phyloP scores from a whole-genome alignment of 768 basidiomycete species.

The Hygrophorus russula region DNA sequence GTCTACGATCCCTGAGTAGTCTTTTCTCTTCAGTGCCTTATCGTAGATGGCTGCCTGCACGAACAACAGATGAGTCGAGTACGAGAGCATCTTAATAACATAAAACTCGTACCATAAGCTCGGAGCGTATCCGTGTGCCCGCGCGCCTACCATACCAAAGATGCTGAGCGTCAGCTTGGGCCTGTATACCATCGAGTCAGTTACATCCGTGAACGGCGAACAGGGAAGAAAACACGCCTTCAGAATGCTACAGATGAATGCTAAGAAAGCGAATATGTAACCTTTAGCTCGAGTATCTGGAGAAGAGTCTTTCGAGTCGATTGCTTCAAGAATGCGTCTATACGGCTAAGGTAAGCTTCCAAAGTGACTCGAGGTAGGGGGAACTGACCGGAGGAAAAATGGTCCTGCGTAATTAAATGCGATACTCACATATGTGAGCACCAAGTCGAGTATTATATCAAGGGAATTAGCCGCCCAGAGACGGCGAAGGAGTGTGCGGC shows the following conservation, averaged over 20 bases:
- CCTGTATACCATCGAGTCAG: slow-evolving; percentile 18
- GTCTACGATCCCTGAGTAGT: slow-evolving; percentile 68
- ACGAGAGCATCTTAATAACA: too few species aligned
- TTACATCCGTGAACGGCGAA: neutral
- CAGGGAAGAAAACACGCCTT: slow-evolving; percentile 27
- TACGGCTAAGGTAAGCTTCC: slow-evolving; percentile 3
- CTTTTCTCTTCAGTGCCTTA: slow-evolving; percentile 75
- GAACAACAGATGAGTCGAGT: too few species aligned
- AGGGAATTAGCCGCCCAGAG: slow-evolving; percentile 35
- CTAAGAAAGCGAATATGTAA: slow-evolving; percentile 70
- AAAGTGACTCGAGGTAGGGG: neutral
- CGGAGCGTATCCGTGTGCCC: slow-evolving; percentile 56
- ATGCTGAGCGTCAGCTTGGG: slow-evolving; percentile 61
- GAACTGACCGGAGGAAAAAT: slow-evolving; percentile 67
- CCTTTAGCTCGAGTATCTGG: slow-evolving; percentile 45
- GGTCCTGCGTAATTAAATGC: slow-evolving; percentile 72
- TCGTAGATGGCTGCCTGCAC: slow-evolving; percentile 71
- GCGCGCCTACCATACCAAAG: slow-evolving; percentile 78
- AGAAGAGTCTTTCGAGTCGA: slow-evolving; percentile 31
- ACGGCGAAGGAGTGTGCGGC: slow-evolving; percentile 28
- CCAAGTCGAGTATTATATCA: slow-evolving; percentile 51
- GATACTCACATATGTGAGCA: slow-evolving; percentile 57
- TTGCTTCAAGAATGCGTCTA: slow-evolving; percentile 49
- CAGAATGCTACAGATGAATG: slow-evolving; percentile 48
- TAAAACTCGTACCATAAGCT: slow-evolving; percentile 32